A percentile compares a stretch with the other conserved stretches of the same genome.
These are phyloP conservation scores for Termitomyces sp. DNA, from an alignment of 768 basidiomycete genomes.

Conservation along the genomic window DNA sequence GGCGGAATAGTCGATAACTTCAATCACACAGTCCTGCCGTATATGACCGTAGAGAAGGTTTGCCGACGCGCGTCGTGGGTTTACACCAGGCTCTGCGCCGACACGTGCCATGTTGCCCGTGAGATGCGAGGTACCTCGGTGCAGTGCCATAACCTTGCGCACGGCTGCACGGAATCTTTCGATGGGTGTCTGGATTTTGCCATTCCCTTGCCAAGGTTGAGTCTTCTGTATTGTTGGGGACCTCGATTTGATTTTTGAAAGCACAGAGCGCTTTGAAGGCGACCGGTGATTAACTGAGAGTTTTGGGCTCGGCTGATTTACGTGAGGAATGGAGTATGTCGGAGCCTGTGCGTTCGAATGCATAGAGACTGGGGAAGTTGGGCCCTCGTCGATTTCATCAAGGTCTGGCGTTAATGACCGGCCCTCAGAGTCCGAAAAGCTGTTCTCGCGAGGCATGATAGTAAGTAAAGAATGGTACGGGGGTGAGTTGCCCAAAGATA, in stretches of 20 bases:
- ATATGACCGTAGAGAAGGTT: conserved; percentile 57
- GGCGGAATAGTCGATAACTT: conserved; percentile 65
- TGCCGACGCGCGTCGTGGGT: conserved; percentile 61
- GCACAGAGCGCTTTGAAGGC: conserved; percentile 14
- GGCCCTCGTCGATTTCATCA: conserved; percentile 33
- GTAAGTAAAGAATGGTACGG: conserved; percentile 12
- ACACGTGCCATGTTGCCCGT: conserved; percentile 31
- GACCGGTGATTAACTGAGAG: neutral
- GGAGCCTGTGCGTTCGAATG: conserved; percentile 13
- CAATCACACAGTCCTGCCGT: conserved; percentile 60
- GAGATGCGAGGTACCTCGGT: conserved; percentile 45
- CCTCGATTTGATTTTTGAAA: conserved; percentile 11
- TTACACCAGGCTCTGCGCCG: conserved; percentile 72
- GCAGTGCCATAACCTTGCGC: conserved; percentile 63
- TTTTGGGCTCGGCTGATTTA: conserved; percentile 3
- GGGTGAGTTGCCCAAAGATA: neutral
- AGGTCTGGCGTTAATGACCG: conserved; percentile 67
- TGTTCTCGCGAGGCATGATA: conserved; percentile 65
- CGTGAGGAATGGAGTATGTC: conserved; percentile 1
- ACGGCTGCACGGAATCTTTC: conserved; percentile 56
- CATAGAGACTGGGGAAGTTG: conserved; percentile 17
- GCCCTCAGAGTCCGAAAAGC: conserved; percentile 64
- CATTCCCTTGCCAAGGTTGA: conserved; percentile 14
- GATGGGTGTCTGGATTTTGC: conserved; percentile 33
- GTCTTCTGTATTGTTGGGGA: conserved; percentile 10